These are phyloP conservation scores for Mycena sanguinolenta DNA, from an alignment of 768 basidiomycete species.

Conservation along the genomic window DNA sequence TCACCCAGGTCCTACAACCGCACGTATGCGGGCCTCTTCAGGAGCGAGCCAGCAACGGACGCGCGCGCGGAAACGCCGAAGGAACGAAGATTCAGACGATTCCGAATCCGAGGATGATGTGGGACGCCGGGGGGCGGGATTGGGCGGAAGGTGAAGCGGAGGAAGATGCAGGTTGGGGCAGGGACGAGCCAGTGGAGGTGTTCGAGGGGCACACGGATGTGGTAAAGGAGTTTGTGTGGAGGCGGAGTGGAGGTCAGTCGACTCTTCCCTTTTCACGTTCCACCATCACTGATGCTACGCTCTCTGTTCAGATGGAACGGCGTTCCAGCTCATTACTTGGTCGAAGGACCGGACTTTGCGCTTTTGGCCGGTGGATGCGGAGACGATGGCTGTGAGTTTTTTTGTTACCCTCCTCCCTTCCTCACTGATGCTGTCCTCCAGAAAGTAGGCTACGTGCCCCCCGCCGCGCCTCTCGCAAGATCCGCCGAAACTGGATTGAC, in stretches of 20 bases:
- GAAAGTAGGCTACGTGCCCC: conserved; percentile 62
- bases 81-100: conserved; percentile 12
- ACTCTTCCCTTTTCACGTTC: background rate
- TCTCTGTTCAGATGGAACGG: conserved; percentile 48
- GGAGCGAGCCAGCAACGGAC: conserved; percentile 6
- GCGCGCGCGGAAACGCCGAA: conserved; percentile 4
- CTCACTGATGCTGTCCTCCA: conserved; percentile 39
- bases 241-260: conserved; percentile 68
- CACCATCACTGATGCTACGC: background rate
- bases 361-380: conserved; percentile 88
- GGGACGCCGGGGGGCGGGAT: background rate
- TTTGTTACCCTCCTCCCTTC: background rate
- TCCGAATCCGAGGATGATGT: background rate
- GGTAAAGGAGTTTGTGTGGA: conserved; percentile 99
- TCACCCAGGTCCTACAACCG: background rate
- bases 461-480: conserved; percentile 45
- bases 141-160: conserved; percentile 23
- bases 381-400: conserved; percentile 72
- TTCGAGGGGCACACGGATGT: conserved; percentile 94
- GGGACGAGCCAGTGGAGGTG: conserved; percentile 69
- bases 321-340: conserved; percentile 75
- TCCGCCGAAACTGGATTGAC: background rate
- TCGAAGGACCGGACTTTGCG: conserved; percentile 92
- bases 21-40: background rate
- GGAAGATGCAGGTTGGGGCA: conserved; percentile 30